Evolutionary conservation across 305 asterid species (phyloP).

Genomic region (Fraxinus albicans): DNA sequence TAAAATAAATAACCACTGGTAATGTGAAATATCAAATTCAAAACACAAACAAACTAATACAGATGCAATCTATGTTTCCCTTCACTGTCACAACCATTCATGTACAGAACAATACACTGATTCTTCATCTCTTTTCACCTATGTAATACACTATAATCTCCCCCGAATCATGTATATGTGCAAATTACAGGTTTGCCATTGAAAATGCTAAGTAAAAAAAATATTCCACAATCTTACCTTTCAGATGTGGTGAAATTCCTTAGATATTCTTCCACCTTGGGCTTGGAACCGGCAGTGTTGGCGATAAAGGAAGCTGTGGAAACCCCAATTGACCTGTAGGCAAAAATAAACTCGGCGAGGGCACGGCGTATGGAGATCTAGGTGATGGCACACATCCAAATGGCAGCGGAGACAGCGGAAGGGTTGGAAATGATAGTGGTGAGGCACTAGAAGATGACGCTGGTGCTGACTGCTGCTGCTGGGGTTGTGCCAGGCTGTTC

Average conservation of each 20-base stretch:
- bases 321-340: conserved; percentile 69
- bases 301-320: conserved; percentile 74
- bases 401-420: conserved; percentile 73
- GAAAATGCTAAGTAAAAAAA: neutral
- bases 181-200: conserved; percentile 40
- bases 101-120: conserved; percentile 49
- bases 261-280: conserved; percentile 63
- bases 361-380: conserved; percentile 53
- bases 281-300: conserved; percentile 67
- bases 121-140: conserved; percentile 31
- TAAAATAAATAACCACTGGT: neutral
- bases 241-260: conserved; percentile 23
- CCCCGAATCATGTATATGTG: conserved; percentile 47
- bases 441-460: conserved; percentile 25
- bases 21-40: conserved; percentile 11
- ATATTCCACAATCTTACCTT: conserved; percentile 25
- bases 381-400: conserved; percentile 89
- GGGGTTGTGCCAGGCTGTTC: conserved; percentile 15
- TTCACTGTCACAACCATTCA: conserved; percentile 44
- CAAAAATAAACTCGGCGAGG: conserved; percentile 56
- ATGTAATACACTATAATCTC: conserved; percentile 39
- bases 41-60: conserved; percentile 20
- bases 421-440: conserved; percentile 36
- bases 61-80: conserved; percentile 24
- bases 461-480: conserved; percentile 27